Evolutionary conservation across 345 rosid genomes (phyloP).

Genomic region (rapeseed (Brassica napus)): DNA sequence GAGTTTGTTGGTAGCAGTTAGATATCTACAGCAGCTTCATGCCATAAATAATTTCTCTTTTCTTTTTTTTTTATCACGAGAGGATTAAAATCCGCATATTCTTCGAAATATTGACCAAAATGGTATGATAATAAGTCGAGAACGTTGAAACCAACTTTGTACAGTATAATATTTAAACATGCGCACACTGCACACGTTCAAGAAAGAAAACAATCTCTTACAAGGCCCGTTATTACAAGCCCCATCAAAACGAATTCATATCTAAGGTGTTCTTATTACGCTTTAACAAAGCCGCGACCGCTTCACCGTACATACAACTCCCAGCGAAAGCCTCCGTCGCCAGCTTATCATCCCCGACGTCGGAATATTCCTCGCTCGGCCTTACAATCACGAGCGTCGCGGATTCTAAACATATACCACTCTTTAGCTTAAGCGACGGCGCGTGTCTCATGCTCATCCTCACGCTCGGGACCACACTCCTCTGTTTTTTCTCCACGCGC

Average conservation of each 20-base stretch:
- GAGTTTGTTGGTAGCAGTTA: neutral
- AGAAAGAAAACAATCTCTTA: neutral
- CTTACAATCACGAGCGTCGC: constrained; percentile 35
- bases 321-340: neutral
- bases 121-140: neutral
- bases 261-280: constrained; percentile 8
- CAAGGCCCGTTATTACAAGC: constrained; percentile 14
- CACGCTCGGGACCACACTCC: constrained; percentile 41
- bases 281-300: constrained; percentile 27
- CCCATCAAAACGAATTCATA: constrained; percentile 35
- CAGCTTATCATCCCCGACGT: neutral
- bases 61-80: no score
- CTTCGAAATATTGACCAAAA: constrained; percentile 8
- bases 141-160: neutral
- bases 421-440: constrained; percentile 34
- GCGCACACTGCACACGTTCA: constrained; percentile 30
- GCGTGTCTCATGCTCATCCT: constrained; percentile 43
- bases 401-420: constrained; percentile 33
- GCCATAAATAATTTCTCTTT: no score
- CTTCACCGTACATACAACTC: constrained; percentile 38
- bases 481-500: constrained; percentile 21
- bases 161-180: neutral
- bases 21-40: no score
- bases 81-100: constrained; percentile 19
- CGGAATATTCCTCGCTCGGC: neutral